phyloP scores from a whole-genome alignment of 257 asterid genomes.

The Solanum etuberosum region DNA sequence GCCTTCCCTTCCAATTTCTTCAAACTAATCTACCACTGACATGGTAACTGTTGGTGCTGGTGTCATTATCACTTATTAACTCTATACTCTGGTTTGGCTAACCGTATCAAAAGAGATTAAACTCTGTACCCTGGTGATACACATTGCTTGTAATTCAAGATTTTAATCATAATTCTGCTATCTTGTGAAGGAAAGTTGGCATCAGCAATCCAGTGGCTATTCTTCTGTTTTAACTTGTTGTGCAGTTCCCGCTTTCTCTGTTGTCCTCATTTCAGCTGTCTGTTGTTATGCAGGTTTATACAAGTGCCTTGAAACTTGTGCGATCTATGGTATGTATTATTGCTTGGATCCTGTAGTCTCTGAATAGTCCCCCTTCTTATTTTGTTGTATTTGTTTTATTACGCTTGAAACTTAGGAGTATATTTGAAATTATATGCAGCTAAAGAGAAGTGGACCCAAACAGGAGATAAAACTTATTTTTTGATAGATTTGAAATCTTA shows the following conservation, averaged over 20 bases:
- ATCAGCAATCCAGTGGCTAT: not conserved
- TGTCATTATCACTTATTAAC: not conserved
- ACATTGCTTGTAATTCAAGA: not conserved
- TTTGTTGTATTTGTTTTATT: not conserved
- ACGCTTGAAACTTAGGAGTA: not conserved
- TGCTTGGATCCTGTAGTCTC: not conserved
- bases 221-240: not conserved
- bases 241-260: not conserved
- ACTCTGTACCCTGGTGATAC: not conserved
- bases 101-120: not conserved
- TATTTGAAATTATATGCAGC: not conserved
- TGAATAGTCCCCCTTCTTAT: not conserved
- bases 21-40: not conserved
- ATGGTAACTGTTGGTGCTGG: not conserved
- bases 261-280: not conserved
- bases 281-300: slow-evolving; percentile 60
- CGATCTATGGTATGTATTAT: slow-evolving; percentile 69
- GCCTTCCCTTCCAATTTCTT: not conserved
- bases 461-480: not conserved
- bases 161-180: not conserved
- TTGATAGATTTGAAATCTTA: not conserved
- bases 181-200: not conserved
- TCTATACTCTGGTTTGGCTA: not conserved
- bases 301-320: slow-evolving; percentile 95
- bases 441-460: not conserved